A percentile compares a stretch with the other conserved stretches of the same genome.
phyloP scores from a whole-genome alignment of 2,329 filamentous ascomycete species.

The Chalara sp. region DNA sequence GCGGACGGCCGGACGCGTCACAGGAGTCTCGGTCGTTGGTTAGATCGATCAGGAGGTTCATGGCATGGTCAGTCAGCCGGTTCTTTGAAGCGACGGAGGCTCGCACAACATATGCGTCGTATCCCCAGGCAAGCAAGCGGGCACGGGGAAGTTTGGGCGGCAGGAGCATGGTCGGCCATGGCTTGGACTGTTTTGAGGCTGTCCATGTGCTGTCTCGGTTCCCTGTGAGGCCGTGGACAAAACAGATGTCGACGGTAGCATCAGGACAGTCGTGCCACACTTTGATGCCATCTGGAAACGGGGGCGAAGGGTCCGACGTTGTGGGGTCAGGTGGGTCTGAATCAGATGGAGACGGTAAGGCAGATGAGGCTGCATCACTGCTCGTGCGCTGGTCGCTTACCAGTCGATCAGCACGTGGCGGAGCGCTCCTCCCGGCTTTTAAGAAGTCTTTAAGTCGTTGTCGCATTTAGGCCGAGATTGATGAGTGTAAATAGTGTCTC shows the following conservation, averaged over 20 bases:
- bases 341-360: conserved; percentile 5
- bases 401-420: conserved; percentile 2
- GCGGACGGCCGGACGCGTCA: conserved; percentile 6
- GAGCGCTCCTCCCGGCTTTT: conserved; percentile 5
- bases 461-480: conserved; percentile 6
- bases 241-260: conserved; percentile 26
- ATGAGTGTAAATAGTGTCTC: conserved; percentile 7
- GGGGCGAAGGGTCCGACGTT: conserved; percentile 5
- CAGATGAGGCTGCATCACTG: conserved; percentile 1
- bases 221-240: conserved; percentile 35
- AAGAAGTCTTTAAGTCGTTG: conserved; percentile 5
- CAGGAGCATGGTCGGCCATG: conserved; percentile 23
- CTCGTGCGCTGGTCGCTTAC: conserved; percentile 1
- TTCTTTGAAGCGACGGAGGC: conserved; percentile 6
- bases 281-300: conserved; percentile 13
- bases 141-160: conserved; percentile 24
- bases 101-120: conserved; percentile 21
- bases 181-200: conserved; percentile 12
- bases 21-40: conserved; percentile 5
- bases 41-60: conserved; percentile 10
- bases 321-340: conserved; percentile 6
- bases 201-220: conserved; percentile 34
- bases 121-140: conserved; percentile 30
- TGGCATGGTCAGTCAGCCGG: conserved; percentile 18
- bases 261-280: conserved; percentile 13